These are phyloP conservation scores for Parietaria judaica DNA, from an alignment of 306 rosid genomes.

Conservation along the genomic window DNA sequence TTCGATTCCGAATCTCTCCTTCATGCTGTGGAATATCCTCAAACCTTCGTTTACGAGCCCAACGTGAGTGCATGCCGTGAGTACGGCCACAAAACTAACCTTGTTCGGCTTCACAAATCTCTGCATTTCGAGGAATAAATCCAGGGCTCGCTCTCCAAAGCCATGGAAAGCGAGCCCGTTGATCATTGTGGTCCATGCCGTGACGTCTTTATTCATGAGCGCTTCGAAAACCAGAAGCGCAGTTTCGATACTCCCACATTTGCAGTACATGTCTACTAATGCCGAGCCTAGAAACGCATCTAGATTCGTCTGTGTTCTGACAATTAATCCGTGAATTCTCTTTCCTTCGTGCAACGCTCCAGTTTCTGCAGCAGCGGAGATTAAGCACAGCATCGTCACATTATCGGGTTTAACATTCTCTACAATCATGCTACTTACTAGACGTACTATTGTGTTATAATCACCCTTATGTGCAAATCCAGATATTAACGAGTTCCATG, in stretches of 20 bases:
- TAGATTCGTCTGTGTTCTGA: conserved; percentile 29
- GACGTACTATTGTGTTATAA: conserved; percentile 17
- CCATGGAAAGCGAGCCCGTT: conserved; percentile 52
- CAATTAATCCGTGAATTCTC: conserved; percentile 34
- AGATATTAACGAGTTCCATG: conserved; percentile 53
- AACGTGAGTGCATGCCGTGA: conserved; percentile 46
- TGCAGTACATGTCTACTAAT: conserved; percentile 51
- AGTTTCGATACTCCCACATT: conserved; percentile 38
- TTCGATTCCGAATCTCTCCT: conserved; percentile 23
- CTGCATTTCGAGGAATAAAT: conserved; percentile 40
- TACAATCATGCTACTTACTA: conserved; percentile 25
- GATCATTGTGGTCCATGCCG: conserved; percentile 49
- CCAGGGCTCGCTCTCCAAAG: conserved; percentile 36
- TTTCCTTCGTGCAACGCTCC: conserved; percentile 47
- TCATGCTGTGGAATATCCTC: conserved; percentile 31
- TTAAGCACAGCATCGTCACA: conserved; percentile 34
- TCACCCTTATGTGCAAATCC: conserved; percentile 37
- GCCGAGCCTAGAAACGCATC: conserved; percentile 44
- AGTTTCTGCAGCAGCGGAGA: conserved; percentile 40
- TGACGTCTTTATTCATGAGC: conserved; percentile 30
- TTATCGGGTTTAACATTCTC: conserved; percentile 32
- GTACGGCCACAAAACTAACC: conserved; percentile 41
- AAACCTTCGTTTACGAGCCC: conserved; percentile 51
- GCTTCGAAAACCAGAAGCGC: conserved; percentile 38
- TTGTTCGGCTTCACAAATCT: conserved; percentile 25